These are phyloP conservation scores for Chromera velia DNA, from an alignment of 73 alveolate genomes.

Conservation along the genomic window DNA sequence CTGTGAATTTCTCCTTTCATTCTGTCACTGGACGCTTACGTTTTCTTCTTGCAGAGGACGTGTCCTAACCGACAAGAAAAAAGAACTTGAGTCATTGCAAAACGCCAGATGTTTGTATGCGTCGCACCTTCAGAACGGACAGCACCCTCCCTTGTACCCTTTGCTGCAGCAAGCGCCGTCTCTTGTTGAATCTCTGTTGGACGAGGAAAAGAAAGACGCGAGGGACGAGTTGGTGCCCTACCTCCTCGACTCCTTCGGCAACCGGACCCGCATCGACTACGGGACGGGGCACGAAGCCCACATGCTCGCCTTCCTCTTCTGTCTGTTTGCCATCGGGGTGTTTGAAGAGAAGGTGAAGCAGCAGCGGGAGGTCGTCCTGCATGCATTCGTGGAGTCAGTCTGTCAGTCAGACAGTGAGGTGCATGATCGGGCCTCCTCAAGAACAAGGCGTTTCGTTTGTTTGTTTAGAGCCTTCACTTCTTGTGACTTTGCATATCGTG, in stretches of 20 bases:
- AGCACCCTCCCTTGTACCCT: no score
- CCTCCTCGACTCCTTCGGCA: slow-evolving; percentile 85
- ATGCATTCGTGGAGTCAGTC: slow-evolving; percentile 29
- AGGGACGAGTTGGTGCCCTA: slow-evolving; percentile 74
- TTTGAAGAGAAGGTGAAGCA: slow-evolving; percentile 46
- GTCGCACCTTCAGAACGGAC: no score
- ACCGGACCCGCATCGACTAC: slow-evolving; percentile 88
- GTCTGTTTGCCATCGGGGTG: slow-evolving; percentile 65
- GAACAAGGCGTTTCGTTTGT: neutral
- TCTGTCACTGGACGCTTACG: slow-evolving; percentile 12
- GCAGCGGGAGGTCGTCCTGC: slow-evolving; percentile 22
- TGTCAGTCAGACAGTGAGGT: slow-evolving; percentile 29
- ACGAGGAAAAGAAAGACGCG: slow-evolving; percentile 58
- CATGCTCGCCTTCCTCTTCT: slow-evolving; percentile 71
- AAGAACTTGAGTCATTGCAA: no score
- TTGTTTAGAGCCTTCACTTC: neutral
- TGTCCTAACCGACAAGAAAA: slow-evolving; percentile 10
- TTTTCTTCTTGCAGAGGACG: neutral
- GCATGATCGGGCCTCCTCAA: neutral
- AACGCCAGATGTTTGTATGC: no score
- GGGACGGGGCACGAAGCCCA: slow-evolving; percentile 97
- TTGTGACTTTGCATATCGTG: no score
- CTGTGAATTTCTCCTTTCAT: neutral
- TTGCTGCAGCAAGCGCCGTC: slow-evolving; percentile 11
- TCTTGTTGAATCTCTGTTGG: slow-evolving; percentile 20